Evolutionary conservation across 2,329 filamentous ascomycete genomes (phyloP).

Genomic region (Aaosphaeria pasadenensis): DNA sequence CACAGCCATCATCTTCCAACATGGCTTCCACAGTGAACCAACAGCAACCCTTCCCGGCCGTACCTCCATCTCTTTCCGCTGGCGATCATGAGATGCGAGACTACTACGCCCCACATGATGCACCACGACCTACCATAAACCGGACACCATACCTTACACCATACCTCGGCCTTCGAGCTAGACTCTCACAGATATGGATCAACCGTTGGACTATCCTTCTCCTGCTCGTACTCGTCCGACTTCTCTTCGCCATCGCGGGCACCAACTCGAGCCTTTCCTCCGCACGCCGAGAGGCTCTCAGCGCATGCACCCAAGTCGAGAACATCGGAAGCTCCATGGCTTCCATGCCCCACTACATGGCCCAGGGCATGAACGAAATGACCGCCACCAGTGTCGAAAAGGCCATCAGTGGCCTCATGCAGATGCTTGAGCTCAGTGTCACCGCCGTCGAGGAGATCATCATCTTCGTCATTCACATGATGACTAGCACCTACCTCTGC

Average conservation of each 20-base stretch:
- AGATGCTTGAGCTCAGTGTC: slow-evolving; percentile 73
- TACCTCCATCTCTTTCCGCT: slow-evolving; percentile 59
- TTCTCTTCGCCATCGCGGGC: slow-evolving; percentile 71
- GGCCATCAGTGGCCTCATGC: slow-evolving; percentile 75
- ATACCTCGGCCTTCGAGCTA: slow-evolving; percentile 84
- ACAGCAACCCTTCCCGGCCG: slow-evolving; percentile 53
- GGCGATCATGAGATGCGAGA: slow-evolving; percentile 61
- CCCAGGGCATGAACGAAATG: slow-evolving; percentile 81
- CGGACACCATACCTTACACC: slow-evolving; percentile 75
- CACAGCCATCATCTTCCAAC: slow-evolving; percentile 20
- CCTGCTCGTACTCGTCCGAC: slow-evolving; percentile 76
- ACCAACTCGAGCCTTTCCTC: slow-evolving; percentile 72
- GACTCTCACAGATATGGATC: slow-evolving; percentile 94
- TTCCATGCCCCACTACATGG: slow-evolving; percentile 96
- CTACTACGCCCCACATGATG: slow-evolving; percentile 55
- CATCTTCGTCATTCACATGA: slow-evolving; percentile 87
- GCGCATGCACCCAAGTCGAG: slow-evolving; percentile 89
- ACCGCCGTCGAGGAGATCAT: slow-evolving; percentile 84
- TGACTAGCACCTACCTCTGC: slow-evolving; percentile 87
- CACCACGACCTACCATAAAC: slow-evolving; percentile 56
- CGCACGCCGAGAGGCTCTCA: slow-evolving; percentile 77
- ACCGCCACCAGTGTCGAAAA: slow-evolving; percentile 77
- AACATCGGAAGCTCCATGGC: slow-evolving; percentile 92
- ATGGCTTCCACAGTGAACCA: slow-evolving; percentile 52
- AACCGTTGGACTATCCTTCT: slow-evolving; percentile 95